Percentiles rank a stretch among this genome's conserved stretches.
Evolutionary conservation across 176 grass and related monocot genomes (phyloP).

Genomic region (Otatea glauca): DNA sequence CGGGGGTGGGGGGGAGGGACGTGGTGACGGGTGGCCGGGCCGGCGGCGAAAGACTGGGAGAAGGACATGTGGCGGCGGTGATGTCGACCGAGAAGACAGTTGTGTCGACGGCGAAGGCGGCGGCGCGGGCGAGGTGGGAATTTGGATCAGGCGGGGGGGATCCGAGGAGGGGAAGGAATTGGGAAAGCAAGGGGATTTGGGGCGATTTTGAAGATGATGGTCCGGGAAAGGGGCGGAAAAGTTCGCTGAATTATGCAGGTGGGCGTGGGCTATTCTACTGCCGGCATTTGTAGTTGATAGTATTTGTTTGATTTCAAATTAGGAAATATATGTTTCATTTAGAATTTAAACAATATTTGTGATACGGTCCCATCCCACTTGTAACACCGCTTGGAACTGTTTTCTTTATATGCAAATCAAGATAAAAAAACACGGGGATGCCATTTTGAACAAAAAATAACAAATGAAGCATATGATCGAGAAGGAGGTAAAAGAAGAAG

Average conservation of each 20-base stretch:
- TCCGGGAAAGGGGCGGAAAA: not conserved
- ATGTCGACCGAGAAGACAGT: not conserved
- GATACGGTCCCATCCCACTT: no score
- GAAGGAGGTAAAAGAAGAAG: no score
- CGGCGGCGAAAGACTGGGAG: slow-evolving; percentile 26
- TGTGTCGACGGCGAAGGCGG: not conserved
- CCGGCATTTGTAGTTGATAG: no score
- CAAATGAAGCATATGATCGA: no score
- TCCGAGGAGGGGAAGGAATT: not conserved
- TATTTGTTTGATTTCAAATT: no score
- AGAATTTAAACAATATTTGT: no score
- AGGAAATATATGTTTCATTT: no score
- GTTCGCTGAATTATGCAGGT: not conserved
- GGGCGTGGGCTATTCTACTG: no score
- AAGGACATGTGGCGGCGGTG: slow-evolving; percentile 34
- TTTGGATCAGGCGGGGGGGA: not conserved
- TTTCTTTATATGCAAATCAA: no score
- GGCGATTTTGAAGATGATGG: not conserved
- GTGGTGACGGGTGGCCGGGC: slow-evolving; percentile 18
- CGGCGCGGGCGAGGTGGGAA: not conserved
- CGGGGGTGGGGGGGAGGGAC: not conserved
- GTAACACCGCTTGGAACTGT: no score
- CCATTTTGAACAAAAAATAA: no score
- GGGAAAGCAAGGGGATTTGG: not conserved
- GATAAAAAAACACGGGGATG: no score